phyloP scores from a whole-genome alignment of 208 protist genomes.

The Strigomonas culicis region DNA sequence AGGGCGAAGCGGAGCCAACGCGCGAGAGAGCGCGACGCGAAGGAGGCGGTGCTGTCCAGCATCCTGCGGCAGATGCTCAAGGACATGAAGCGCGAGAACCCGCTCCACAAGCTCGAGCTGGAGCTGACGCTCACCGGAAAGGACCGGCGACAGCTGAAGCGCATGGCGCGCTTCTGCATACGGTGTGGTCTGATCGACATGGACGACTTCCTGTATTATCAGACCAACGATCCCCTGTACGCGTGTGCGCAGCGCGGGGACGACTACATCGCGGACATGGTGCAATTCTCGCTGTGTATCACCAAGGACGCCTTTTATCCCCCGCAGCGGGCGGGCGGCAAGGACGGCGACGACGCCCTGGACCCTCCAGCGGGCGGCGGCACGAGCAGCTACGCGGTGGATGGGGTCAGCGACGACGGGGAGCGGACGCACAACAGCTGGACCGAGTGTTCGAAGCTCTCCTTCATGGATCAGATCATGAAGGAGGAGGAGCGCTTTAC shows the following conservation, averaged over 20 bases:
- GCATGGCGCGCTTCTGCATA: slow-evolving; percentile 66
- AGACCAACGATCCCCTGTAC: not conserved
- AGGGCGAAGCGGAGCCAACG: not conserved
- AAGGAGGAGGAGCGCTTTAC: not conserved
- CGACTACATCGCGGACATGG: slow-evolving; percentile 10
- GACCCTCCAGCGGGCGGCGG: not conserved
- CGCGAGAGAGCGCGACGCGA: not conserved
- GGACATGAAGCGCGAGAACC: slow-evolving; percentile 16
- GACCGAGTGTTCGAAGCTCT: not conserved
- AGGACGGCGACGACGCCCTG: not conserved
- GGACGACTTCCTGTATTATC: slow-evolving; percentile 14
- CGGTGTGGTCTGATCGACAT: slow-evolving; percentile 38
- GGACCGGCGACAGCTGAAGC: slow-evolving; percentile 34
- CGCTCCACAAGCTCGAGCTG: slow-evolving; percentile 45
- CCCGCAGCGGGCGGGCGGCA: not conserved
- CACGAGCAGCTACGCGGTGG: not conserved
- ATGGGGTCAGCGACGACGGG: not conserved
- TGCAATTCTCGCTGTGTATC: slow-evolving; percentile 49
- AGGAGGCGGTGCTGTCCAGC: not conserved
- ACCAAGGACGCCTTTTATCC: slow-evolving; percentile 41
- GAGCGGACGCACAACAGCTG: not conserved
- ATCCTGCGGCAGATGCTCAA: slow-evolving; percentile 44
- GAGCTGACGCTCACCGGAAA: slow-evolving; percentile 67
- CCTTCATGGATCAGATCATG: not conserved
- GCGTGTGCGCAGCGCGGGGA: not conserved